Evolutionary conservation across 2,329 filamentous ascomycete genomes (phyloP), one percentile per base, ranked within the genome.

Genomic region (Hypoxylon rubiginosum): DNA sequence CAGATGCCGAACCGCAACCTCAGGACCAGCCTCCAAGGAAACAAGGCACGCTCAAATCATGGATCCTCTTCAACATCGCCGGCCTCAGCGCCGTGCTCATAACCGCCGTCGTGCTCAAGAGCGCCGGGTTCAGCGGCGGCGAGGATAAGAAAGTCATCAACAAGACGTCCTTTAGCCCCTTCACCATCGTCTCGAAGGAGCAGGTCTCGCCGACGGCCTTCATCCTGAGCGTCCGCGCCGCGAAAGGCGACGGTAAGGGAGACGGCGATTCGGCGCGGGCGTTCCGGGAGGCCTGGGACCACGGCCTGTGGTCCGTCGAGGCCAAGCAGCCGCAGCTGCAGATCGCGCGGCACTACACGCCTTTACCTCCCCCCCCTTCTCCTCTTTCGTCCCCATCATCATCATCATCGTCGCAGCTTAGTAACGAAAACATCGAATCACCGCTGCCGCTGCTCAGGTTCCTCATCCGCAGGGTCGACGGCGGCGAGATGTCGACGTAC

Each of bases 321-420:
- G 89, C 97, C 75, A 97, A 97, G 81, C 96, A 98, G 81, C 96
- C 96, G 1, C 90, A 97, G 77, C 81, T 98, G 62, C 94, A 97
- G 80, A 97, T 99, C 72, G 92, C 93, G 46, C 84, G 96, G 67
- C 90, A 93, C 62, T 99, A 99, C 79, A 98, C 96, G 3, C 94
- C 95, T 0, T 82, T 99, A 0, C 95, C 93, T 0, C 85, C 88
- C 0, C 26, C 46, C 21, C 11, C 36, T 21, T 11, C 32, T 34
- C 51, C 13, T 15, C 39, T 3, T 9, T 55, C 26, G 2, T 32
- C 45, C 39, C 34, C 53, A 2, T 34, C 32, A 4, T 30, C 28
- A 9, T 30, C 1, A 13, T 21, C 21, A 13, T 71, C 0, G 56
- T 66, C 11, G 49, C 28, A 36, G 34, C 5, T 3, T 3, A 13